Base-by-base conservation (phyloP, 805 yeast genomes). In the Kluyveromyces siamensis region DNA sequence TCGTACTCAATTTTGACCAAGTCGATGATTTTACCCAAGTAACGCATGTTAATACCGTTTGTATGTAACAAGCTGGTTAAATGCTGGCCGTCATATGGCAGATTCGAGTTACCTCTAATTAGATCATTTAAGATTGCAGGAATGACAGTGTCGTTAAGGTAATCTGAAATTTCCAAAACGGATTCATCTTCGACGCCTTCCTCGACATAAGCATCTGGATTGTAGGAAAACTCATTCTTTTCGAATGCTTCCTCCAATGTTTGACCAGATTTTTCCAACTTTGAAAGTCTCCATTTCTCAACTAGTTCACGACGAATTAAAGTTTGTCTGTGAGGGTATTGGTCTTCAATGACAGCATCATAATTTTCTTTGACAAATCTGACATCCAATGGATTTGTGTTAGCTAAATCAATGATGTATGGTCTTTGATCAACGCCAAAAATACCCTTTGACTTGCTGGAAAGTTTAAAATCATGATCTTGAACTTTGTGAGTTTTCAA, bases 21-120 rank as follows among this genome's bases (percentile, higher is more conserved):
- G 38, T 63, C 61, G 48, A 66, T 59, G 42, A 60, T 49, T 49
- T 68, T 60, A 51, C 96, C 96, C 59, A 91, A 73, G 62, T 91
- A 91, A 71, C 98, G 84, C 68, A 90, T 63, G 65, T 88, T 90
- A 64, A 91, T 81, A 73, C 99, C 99, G 48, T 73, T 72, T 53
- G 77, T 77, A 66, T 93, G 99, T 67, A 91, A 67, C 47, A 74
- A 63, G 40, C 73, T 70, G 17, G 86, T 70, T 57, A 93, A 75
- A 59, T 89, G 93, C 3, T 68, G 61, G 55, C 98, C 96, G 62
- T 89, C 96, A 49, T 85, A 71, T 41, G 98, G 96, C 37, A 82
- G 77, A 18, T 69, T 55, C 21, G 70, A 67, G 40, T 80, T 78
- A 6, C 72, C 68, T 9, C 66, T 53, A 18, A 71, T 66, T 39